These are phyloP conservation scores for Exidia glandulosa DNA, from an alignment of 768 basidiomycete genomes.

Conservation along the genomic window DNA sequence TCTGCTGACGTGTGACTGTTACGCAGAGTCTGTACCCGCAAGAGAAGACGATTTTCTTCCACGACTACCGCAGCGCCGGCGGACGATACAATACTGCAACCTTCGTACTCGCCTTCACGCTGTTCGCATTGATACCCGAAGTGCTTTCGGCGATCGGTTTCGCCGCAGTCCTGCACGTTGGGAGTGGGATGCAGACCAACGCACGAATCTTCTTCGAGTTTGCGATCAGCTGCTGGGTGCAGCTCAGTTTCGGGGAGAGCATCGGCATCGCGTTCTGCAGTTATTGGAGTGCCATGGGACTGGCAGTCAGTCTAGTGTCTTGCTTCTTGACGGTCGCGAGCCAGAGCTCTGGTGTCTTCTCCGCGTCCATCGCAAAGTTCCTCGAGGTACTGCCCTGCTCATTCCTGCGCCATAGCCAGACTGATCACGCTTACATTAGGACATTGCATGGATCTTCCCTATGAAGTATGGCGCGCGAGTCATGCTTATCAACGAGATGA, in stretches of 20 bases:
- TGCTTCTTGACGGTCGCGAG: not conserved
- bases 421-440: not conserved
- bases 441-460: not conserved
- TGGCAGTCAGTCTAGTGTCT: not conserved
- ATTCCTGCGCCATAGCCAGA: not conserved
- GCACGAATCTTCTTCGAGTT: not conserved
- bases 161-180: not conserved
- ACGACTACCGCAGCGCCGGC: slow-evolving; percentile 29
- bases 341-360: not conserved
- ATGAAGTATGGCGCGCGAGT: not conserved
- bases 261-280: not conserved
- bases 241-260: not conserved
- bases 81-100: slow-evolving; percentile 25
- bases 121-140: slow-evolving; percentile 14
- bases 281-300: not conserved
- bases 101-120: slow-evolving; percentile 18
- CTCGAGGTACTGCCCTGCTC: not conserved
- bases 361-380: not conserved
- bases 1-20: slow-evolving; percentile 6
- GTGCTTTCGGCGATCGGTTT: slow-evolving; percentile 9
- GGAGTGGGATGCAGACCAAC: not conserved
- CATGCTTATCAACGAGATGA: slow-evolving; percentile 1
- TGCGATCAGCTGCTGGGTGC: not conserved
- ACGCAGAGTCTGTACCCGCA: slow-evolving; percentile 26
- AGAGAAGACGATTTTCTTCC: slow-evolving; percentile 31